Evolutionary conservation across 2,329 filamentous ascomycete species (phyloP).

Genomic region (Huntiella moniliformis): DNA sequence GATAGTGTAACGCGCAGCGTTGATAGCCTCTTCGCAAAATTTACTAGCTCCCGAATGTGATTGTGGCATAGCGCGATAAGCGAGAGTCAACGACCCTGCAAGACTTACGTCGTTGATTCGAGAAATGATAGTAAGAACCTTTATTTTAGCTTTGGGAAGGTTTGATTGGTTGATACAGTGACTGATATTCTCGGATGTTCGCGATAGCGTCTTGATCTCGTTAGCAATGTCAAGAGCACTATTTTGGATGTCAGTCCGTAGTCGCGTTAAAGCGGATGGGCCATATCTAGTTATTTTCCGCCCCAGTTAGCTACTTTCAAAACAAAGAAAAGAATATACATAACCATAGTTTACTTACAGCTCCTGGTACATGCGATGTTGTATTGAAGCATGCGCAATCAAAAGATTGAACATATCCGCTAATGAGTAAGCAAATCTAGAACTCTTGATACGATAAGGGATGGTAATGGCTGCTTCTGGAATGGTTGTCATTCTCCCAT

Average conservation of each 20-base stretch:
- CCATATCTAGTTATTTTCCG: slow-evolving; percentile 26
- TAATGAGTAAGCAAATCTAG: slow-evolving; percentile 20
- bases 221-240: slow-evolving; percentile 22
- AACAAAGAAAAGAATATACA: no score
- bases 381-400: slow-evolving; percentile 35
- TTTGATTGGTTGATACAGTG: no score
- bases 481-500: slow-evolving; percentile 39
- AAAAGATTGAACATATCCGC: slow-evolving; percentile 30
- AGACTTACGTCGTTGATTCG: slow-evolving; percentile 26
- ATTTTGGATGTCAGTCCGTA: slow-evolving; percentile 22
- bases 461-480: slow-evolving; percentile 41
- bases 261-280: slow-evolving; percentile 24
- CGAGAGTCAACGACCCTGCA: slow-evolving; percentile 29
- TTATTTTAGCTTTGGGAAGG: no score
- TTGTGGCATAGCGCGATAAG: slow-evolving; percentile 33
- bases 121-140: no score
- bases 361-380: slow-evolving; percentile 39
- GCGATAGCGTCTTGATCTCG: slow-evolving; percentile 21
- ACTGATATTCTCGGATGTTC: slow-evolving; percentile 19
- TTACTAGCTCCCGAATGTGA: slow-evolving; percentile 23
- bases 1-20: slow-evolving; percentile 30
- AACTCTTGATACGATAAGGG: slow-evolving; percentile 24
- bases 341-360: slow-evolving; percentile 16
- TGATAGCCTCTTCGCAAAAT: slow-evolving; percentile 31
- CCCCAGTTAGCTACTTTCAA: neutral